These are phyloP conservation scores for Phaeolepiota aurea DNA, from an alignment of 768 basidiomycete species.

Conservation along the genomic window DNA sequence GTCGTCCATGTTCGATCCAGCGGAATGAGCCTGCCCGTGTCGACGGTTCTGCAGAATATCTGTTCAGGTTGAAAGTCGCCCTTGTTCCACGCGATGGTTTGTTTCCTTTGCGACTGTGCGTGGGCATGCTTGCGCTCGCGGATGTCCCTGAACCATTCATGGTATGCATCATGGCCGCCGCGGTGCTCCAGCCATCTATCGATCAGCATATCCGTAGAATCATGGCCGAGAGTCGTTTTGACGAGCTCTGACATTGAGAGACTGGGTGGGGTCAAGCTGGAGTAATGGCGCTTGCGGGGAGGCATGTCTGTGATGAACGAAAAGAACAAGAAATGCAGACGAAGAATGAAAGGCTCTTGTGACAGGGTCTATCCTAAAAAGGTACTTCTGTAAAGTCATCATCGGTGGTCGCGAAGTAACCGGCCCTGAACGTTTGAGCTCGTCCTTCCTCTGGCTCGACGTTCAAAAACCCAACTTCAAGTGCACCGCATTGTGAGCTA, in stretches of 20 bases:
- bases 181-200: constrained; percentile 80
- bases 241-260: constrained; percentile 74
- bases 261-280: constrained; percentile 54
- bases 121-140: constrained; percentile 58
- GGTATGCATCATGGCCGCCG: constrained; percentile 55
- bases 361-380: constrained; percentile 10
- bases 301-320: constrained; percentile 25
- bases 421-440: constrained; percentile 24
- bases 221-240: constrained; percentile 69
- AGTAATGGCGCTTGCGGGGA: constrained; percentile 42
- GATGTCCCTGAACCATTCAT: constrained; percentile 68
- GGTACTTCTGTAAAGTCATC: constrained; percentile 4
- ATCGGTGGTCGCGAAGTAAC: constrained; percentile 20
- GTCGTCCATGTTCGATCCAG: constrained; percentile 79
- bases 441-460: constrained; percentile 34
- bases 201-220: constrained; percentile 70
- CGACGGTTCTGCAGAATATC: constrained; percentile 71
- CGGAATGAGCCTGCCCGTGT: constrained; percentile 70
- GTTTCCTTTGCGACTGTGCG: constrained; percentile 29
- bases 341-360: constrained; percentile 9
- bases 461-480: too few relatives aligned
- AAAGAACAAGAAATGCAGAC: too few relatives aligned
- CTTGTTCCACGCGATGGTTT: constrained; percentile 54
- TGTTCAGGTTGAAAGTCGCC: constrained; percentile 75
- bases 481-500: too few relatives aligned